Evolutionary conservation across 345 rosid species (phyloP), one percentile per base, ranked within the genome.

Genomic region (Salix brachista): DNA sequence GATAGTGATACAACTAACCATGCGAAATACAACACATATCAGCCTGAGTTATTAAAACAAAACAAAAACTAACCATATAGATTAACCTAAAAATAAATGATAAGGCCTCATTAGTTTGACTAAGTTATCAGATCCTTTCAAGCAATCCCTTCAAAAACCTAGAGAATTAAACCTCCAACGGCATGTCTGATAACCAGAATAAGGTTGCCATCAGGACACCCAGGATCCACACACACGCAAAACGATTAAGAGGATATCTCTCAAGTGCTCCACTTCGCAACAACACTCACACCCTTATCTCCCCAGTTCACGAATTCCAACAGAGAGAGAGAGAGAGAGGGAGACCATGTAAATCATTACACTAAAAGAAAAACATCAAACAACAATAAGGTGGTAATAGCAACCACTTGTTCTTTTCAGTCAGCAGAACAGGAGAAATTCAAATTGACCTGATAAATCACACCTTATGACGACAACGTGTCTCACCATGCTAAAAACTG

Each of bases 111-210:
- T 46, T 18, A 18, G 73, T 32, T 46, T 18, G 30, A 46, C 25
- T 4, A 9, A 26, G 7, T 4, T 72, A 56, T 41, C 75, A 76
- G 17, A 69, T 69, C 65, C 77, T 69, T 65, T 23, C 50, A 65
- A 19, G 58, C 36, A 30, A 42, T 19, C 32, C 62, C 65, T 41
- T 18, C 68, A 30, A 48, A 65, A 69, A 67, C 25, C 37, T 60
- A 42, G 34, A 2, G 13, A 56, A 10, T n/a, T 21, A 21, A 56
- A 56, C 62, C 62, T n/a, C 5, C 6, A 56, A 34, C 37, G 36
- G 36, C 36, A 34, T 34, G 36, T 34, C 36, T 34, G 37, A 34
- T 34, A 1, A 34, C 0, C 37, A 34, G 37, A 34, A 34, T 5
- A 3, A 21, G 61, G 61, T 56, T 56, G 61, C 26, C 61, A 0